These are phyloP conservation scores for Albugo candida DNA, from an alignment of 352 stramenopile genomes.

Conservation along the genomic window DNA sequence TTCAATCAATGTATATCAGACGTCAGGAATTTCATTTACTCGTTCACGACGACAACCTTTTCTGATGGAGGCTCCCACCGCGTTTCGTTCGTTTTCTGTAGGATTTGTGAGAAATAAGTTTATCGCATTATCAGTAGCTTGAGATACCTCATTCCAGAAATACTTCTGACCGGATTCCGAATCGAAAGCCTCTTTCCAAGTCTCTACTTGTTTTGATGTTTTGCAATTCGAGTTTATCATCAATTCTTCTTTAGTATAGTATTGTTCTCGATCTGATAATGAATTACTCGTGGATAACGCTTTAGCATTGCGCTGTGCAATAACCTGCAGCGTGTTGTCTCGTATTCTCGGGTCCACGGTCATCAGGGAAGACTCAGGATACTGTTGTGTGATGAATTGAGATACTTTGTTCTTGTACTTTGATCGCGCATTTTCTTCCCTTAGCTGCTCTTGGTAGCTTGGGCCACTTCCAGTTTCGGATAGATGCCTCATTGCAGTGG, in stretches of 20 bases:
- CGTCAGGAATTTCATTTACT: too few species aligned
- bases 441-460: conserved; percentile 35
- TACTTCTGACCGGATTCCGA: conserved; percentile 31
- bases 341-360: conserved; percentile 8
- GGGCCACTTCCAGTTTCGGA: conserved; percentile 36
- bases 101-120: conserved; percentile 2
- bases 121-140: neutral
- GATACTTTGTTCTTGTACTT: conserved; percentile 29
- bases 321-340: conserved; percentile 60
- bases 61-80: conserved; percentile 28
- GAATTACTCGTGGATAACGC: conserved; percentile 18
- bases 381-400: conserved; percentile 11
- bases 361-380: neutral
- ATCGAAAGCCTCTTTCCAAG: conserved; percentile 35
- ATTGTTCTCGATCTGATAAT: neutral
- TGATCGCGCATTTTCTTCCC: conserved; percentile 33
- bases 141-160: conserved; percentile 60
- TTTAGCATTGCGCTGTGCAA: conserved; percentile 23
- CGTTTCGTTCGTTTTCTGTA: conserved; percentile 51
- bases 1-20: too few species aligned
- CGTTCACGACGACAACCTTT: too few species aligned
- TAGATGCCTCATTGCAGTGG: conserved; percentile 38
- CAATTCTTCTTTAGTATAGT: neutral
- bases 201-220: neutral
- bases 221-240: too few species aligned